Evolutionary conservation across 2,329 filamentous ascomycete species (phyloP).

Genomic region (Talaromyces pinophilus): DNA sequence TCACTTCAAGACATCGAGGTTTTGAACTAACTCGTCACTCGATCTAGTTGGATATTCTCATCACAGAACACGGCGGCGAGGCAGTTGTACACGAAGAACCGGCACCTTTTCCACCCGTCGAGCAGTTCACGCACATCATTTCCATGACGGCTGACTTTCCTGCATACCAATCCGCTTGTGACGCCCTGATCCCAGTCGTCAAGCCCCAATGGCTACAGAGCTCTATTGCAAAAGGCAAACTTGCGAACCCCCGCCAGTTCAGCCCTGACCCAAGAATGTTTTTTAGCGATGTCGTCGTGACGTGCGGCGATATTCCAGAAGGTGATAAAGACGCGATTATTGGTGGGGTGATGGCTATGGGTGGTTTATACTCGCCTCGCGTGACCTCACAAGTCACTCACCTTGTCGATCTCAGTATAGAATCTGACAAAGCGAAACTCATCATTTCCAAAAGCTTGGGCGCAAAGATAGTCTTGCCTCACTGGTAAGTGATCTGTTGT

Average conservation of each 20-base stretch:
- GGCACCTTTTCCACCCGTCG: slow-evolving; percentile 41
- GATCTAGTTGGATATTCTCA: slow-evolving; percentile 47
- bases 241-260: slow-evolving; percentile 77
- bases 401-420: slow-evolving; percentile 76
- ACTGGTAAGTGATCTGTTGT: slow-evolving; percentile 63
- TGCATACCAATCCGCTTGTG: slow-evolving; percentile 74
- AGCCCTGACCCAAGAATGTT: slow-evolving; percentile 90
- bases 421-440: slow-evolving; percentile 64
- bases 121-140: slow-evolving; percentile 64
- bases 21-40: not conserved
- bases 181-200: slow-evolving; percentile 79
- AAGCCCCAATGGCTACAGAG: slow-evolving; percentile 76
- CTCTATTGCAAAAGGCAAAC: slow-evolving; percentile 68
- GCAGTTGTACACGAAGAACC: slow-evolving; percentile 46
- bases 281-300: slow-evolving; percentile 79
- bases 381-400: slow-evolving; percentile 79
- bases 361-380: slow-evolving; percentile 74
- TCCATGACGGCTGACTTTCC: slow-evolving; percentile 86
- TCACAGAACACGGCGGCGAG: slow-evolving; percentile 54
- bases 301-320: slow-evolving; percentile 78
- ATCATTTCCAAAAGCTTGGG: slow-evolving; percentile 66
- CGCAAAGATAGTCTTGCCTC: slow-evolving; percentile 84
- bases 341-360: slow-evolving; percentile 84
- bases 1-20: not conserved
- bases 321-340: slow-evolving; percentile 90